These are phyloP conservation scores for Pichia manshurica DNA, from an alignment of 805 yeast species.

Conservation along the genomic window DNA sequence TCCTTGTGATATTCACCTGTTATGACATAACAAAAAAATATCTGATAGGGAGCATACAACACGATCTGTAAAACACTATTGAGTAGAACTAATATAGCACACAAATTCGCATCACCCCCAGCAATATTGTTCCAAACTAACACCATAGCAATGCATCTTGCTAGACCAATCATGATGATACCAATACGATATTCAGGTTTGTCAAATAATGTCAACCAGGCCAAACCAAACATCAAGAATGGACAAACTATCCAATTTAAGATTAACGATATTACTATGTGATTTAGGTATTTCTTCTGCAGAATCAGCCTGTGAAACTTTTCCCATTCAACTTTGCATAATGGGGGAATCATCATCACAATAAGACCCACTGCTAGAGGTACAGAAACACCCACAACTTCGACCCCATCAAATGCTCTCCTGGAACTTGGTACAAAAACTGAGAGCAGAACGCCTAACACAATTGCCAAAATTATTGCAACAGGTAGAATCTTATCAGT, in stretches of 20 bases:
- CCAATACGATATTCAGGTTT: conserved; percentile 45
- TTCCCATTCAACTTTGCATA: conserved; percentile 52
- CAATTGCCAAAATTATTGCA: conserved; percentile 31
- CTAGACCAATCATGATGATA: conserved; percentile 54
- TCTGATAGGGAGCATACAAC: conserved; percentile 47
- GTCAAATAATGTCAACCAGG: conserved; percentile 48
- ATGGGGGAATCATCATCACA: conserved; percentile 53
- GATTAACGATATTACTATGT: conserved; percentile 35
- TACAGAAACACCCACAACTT: conserved; percentile 35
- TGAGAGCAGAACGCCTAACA: conserved; percentile 37
- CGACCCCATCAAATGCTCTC: conserved; percentile 32
- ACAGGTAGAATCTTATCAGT: conserved; percentile 30
- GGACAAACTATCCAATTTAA: conserved; percentile 56
- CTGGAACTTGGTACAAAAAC: conserved; percentile 36
- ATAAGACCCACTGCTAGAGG: conserved; percentile 47
- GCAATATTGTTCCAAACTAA: conserved; percentile 53
- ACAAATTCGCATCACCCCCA: conserved; percentile 43
- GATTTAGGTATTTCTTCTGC: conserved; percentile 22
- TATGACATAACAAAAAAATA: conserved; percentile 43
- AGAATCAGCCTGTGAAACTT: conserved; percentile 28
- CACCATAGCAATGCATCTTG: conserved; percentile 61
- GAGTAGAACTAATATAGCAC: conserved; percentile 47
- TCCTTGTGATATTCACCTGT: conserved; percentile 20
- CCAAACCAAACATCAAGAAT: conserved; percentile 49
- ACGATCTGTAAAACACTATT: conserved; percentile 47